Percentiles rank a stretch among this genome's conserved stretches.
Evolutionary conservation across 257 asterid genomes (phyloP).

Genomic region (Solanum phureja): DNA sequence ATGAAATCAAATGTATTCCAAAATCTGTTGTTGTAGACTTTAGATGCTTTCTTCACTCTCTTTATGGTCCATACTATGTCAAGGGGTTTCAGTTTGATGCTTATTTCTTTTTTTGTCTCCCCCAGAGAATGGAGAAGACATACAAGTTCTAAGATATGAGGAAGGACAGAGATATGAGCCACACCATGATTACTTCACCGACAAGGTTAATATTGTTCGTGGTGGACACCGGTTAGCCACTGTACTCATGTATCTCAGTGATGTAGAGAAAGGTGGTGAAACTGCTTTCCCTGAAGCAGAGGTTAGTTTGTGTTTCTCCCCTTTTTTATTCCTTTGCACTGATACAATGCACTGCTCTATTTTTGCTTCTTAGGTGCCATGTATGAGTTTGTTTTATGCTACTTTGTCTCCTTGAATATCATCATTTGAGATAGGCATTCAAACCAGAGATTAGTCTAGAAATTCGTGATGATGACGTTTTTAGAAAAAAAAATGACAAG

Average conservation of each 20-base stretch:
- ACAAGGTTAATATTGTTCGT: slow-evolving; percentile 69
- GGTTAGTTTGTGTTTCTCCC: slow-evolving; percentile 42
- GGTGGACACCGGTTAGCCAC: slow-evolving; percentile 97
- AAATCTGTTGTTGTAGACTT: not conserved
- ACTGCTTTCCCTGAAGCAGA: slow-evolving; percentile 90
- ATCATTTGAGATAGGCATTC: not conserved
- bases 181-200: slow-evolving; percentile 73
- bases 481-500: not conserved
- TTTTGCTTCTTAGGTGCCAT: not conserved
- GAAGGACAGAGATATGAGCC: slow-evolving; percentile 93
- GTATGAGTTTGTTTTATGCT: not conserved
- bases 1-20: not conserved
- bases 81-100: not conserved
- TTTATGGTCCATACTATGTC: not conserved
- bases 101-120: slow-evolving; percentile 4
- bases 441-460: not conserved
- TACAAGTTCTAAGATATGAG: slow-evolving; percentile 84
- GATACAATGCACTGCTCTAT: not conserved
- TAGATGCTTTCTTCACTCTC: not conserved
- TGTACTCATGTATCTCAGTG: slow-evolving; percentile 83
- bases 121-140: slow-evolving; percentile 91
- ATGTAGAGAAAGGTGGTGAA: slow-evolving; percentile 94
- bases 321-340: not conserved
- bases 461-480: not conserved
- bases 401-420: not conserved